A percentile compares a stretch with the other conserved stretches of the same genome.
These are phyloP conservation scores for Tetragonia tetragonoides DNA, from an alignment of 148 eudicot genomes.

Conservation along the genomic window DNA sequence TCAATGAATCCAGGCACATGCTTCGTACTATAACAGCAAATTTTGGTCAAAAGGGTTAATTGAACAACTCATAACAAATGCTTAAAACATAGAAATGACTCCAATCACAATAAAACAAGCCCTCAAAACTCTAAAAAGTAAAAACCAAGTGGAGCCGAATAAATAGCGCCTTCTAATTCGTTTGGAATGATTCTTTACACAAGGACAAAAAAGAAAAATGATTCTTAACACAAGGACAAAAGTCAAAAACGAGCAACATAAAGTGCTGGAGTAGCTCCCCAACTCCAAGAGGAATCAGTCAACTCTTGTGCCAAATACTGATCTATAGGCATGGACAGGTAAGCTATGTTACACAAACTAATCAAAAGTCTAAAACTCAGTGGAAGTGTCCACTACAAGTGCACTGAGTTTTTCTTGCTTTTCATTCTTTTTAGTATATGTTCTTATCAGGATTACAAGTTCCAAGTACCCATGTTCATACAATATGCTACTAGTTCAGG, in stretches of 20 bases:
- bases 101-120: neutral
- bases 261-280: neutral
- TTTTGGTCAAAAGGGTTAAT: neutral
- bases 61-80: neutral
- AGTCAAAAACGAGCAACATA: neutral
- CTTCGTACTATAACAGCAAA: constrained; percentile 39
- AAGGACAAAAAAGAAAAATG: neutral
- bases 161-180: too few relatives aligned
- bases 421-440: too few relatives aligned
- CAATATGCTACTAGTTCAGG: too few relatives aligned
- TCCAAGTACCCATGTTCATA: too few relatives aligned
- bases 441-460: too few relatives aligned
- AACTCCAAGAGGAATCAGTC: neutral
- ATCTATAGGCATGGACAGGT: neutral
- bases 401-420: too few relatives aligned
- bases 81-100: neutral
- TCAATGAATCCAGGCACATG: constrained; percentile 81
- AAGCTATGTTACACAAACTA: too few relatives aligned
- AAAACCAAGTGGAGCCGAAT: neutral
- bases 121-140: neutral
- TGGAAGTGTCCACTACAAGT: too few relatives aligned
- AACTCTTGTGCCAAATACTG: neutral
- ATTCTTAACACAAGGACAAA: neutral
- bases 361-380: too few relatives aligned
- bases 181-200: neutral